Base-by-base conservation (phyloP, 176 grass and related monocot genomes). In the Puccinellia tenuiflora region DNA sequence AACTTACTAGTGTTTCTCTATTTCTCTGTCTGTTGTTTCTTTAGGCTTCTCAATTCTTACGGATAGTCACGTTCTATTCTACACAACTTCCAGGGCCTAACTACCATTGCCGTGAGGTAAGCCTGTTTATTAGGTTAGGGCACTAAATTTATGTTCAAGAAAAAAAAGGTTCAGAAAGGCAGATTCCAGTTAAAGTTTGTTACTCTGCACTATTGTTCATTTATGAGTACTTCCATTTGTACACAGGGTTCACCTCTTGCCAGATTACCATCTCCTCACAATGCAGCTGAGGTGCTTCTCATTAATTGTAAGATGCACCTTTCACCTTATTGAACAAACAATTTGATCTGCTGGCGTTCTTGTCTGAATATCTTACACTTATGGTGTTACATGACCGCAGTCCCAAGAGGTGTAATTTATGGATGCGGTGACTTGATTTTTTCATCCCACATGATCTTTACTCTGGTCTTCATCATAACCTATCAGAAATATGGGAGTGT, bases 401-500 rank as follows among this genome's bases (percentile, higher is more conserved):
- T 97, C 75, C 94, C 94, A 46, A 79, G 48, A 20, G 94, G 91
- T 62, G 90, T 93, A n/a, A 88, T 94, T 78, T 97, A 86, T 73
- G 94, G 94, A 26, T 97, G 94, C 56, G 94, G 94, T 21, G 94
- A 97, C 79, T 77, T 97, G 66, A 97, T 97, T 88, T 97, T 97
- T 81, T 97, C 94, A 53, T 97, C 94, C 9, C 94, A 97, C 83
- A 97, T 94, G 94, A 97, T 97, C 79, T 97, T 97, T 55, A 97
- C 83, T 57, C 77, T 97, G 53, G 89, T 92, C 8, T 97, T 94
- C 83, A 86, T 94, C 21, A 43, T 77, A 79, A 94, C 94, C 25
- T 97, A 94, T 54, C 89, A 97, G 46, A 97, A 97, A 75, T 97
- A 97, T 85, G 94, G 94, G 39, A 86, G 79, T 68, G 84, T 85